Conservation (phyloP, 495 filamentous ascomycete genomes). For the Wilcoxina mikolae region DNA sequence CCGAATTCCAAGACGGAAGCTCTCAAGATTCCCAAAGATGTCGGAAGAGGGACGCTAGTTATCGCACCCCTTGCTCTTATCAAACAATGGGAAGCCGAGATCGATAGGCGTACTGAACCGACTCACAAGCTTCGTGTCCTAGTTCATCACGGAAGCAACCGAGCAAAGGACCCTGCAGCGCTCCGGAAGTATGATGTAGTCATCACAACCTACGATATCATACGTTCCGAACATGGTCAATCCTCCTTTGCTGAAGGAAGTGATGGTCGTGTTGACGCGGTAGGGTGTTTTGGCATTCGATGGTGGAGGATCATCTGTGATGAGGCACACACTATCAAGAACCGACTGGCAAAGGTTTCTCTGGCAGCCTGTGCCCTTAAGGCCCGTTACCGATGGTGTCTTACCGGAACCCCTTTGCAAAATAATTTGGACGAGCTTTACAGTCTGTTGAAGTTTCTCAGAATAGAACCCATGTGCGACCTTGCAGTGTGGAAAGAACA, state of each 20-base stretch:
- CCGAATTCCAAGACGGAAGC: slow-evolving; percentile 33
- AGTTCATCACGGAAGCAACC: slow-evolving; percentile 76
- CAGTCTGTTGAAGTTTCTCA: slow-evolving; percentile 76
- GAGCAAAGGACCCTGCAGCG: slow-evolving; percentile 59
- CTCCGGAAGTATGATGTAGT: slow-evolving; percentile 84
- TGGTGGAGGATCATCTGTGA: slow-evolving; percentile 95
- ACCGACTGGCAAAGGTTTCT: slow-evolving; percentile 86
- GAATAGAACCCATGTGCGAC: slow-evolving; percentile 81
- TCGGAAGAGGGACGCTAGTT: slow-evolving; percentile 72
- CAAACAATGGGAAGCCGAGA: slow-evolving; percentile 92
- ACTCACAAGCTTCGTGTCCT: slow-evolving; percentile 59
- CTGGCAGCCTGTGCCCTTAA: slow-evolving; percentile 70
- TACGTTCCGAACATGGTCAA: slow-evolving; percentile 72
- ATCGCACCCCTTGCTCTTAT: slow-evolving; percentile 92
- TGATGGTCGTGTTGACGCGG: slow-evolving; percentile 22
- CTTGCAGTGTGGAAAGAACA: slow-evolving; percentile 71
- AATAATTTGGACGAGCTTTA: slow-evolving; percentile 97
- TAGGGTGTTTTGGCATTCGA: slow-evolving; percentile 75
- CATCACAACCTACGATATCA: slow-evolving; percentile 89
- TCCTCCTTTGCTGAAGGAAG: slow-evolving; percentile 32
- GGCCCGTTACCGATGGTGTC: slow-evolving; percentile 81
- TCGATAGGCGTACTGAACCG: slow-evolving; percentile 57
- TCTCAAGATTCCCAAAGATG: slow-evolving; percentile 43
- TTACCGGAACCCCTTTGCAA: slow-evolving; percentile 92
- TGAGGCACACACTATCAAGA: slow-evolving; percentile 96